Conservation (phyloP, 2,329 filamentous ascomycete species). For the Arthrobotrys sinensis region DNA sequence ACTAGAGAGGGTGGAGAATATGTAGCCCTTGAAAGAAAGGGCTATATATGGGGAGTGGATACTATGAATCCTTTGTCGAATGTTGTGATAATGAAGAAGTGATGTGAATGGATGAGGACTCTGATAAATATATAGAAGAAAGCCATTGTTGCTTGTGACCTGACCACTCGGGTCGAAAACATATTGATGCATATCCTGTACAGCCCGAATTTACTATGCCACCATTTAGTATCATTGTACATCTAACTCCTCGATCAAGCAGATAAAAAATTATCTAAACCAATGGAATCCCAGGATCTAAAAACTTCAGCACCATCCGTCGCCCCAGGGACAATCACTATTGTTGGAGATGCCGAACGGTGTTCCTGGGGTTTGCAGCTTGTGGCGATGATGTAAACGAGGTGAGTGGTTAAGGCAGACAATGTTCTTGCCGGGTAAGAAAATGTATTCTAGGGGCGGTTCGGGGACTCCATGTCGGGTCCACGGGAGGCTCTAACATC, state of each 20-base stretch:
- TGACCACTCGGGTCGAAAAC: background rate
- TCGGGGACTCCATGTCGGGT: slow-evolving; percentile 25
- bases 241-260: slow-evolving; percentile 28
- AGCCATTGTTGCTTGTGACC: slow-evolving; percentile 35
- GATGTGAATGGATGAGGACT: slow-evolving; percentile 20
- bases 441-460: background rate
- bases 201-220: slow-evolving; percentile 46
- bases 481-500: background rate
- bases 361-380: slow-evolving; percentile 12
- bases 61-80: background rate
- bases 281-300: slow-evolving; percentile 44
- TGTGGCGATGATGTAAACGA: slow-evolving; percentile 44
- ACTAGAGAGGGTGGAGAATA: background rate
- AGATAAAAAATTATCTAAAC: slow-evolving; percentile 53
- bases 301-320: slow-evolving; percentile 12
- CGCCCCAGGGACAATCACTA: slow-evolving; percentile 2
- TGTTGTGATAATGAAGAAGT: slow-evolving; percentile 10
- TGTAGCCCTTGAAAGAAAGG: background rate
- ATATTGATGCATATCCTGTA: slow-evolving; percentile 23
- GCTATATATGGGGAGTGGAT: slow-evolving; percentile 1
- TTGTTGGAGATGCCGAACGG: slow-evolving; percentile 52
- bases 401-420: slow-evolving; percentile 38
- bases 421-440: slow-evolving; percentile 16
- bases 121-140: slow-evolving; percentile 47
- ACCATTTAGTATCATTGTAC: slow-evolving; percentile 19